Conservation (phyloP, 2,329 filamentous ascomycete genomes). For the Aspergillus oerlinghausenensis region DNA sequence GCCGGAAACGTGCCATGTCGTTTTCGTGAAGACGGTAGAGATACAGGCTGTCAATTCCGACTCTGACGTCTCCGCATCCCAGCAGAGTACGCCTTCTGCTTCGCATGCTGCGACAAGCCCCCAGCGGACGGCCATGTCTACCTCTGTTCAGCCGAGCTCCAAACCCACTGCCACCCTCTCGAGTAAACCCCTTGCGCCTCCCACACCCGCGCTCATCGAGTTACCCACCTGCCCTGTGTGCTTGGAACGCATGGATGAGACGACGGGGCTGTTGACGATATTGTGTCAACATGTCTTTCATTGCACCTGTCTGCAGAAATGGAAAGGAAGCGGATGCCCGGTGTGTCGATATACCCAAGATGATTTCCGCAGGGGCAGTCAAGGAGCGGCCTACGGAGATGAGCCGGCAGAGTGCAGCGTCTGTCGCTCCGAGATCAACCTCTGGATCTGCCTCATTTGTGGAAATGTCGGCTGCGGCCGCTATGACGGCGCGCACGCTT, state of each 20-base stretch:
- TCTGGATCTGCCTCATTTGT: constrained; percentile 95
- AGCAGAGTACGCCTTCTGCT: constrained; percentile 61
- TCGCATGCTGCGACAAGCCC: constrained; percentile 23
- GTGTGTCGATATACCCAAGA: constrained; percentile 87
- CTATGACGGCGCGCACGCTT: constrained; percentile 90
- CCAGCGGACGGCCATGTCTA: constrained; percentile 22
- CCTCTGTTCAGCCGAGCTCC: constrained; percentile 29
- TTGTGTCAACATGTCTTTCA: constrained; percentile 98
- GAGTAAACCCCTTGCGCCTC: constrained; percentile 62
- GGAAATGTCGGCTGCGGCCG: constrained; percentile 89
- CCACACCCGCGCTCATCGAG: constrained; percentile 80
- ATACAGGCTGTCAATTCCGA: constrained; percentile 61
- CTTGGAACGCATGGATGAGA: constrained; percentile 96
- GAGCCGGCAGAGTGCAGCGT: constrained; percentile 61
- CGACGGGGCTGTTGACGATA: constrained; percentile 88
- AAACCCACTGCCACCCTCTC: constrained; percentile 45
- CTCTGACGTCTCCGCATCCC: constrained; percentile 20
- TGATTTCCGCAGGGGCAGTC: constrained; percentile 40
- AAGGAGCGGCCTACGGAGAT: constrained; percentile 55
- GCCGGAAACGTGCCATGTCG: constrained; percentile 91
- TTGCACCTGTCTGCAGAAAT: constrained; percentile 91
- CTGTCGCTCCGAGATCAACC: constrained; percentile 73
- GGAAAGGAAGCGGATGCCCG: constrained; percentile 89
- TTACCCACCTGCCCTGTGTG: constrained; percentile 95
- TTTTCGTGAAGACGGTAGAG: constrained; percentile 88